A percentile compares a stretch with the other conserved stretches of the same genome.
phyloP scores from a whole-genome alignment of 2,329 filamentous ascomycete species.

The Epicoccum nigrum region DNA sequence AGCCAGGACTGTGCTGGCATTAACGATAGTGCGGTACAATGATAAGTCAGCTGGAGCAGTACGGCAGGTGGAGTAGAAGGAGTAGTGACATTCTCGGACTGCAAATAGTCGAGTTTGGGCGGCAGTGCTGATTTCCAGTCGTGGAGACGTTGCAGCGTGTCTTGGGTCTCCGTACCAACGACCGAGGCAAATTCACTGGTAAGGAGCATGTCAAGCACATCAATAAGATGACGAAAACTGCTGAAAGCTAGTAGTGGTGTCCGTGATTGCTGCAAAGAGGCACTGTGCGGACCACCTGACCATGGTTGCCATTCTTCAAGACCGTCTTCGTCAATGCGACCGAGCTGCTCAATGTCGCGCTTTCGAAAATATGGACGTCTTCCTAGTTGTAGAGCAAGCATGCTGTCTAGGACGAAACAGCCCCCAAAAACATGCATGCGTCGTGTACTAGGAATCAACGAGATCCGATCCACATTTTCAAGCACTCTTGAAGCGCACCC shows the following conservation, averaged over 20 bases:
- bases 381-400: conserved; percentile 60
- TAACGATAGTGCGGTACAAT: conserved; percentile 30
- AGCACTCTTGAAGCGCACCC: conserved; percentile 67
- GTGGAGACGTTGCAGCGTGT: conserved; percentile 43
- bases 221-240: conserved; percentile 59
- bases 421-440: conserved; percentile 57
- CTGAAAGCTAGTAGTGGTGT: conserved; percentile 54
- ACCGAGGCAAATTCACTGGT: conserved; percentile 16
- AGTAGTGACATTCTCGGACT: conserved; percentile 16
- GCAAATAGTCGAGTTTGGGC: conserved; percentile 29
- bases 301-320: conserved; percentile 78
- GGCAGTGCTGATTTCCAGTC: conserved; percentile 46
- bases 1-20: conserved; percentile 29
- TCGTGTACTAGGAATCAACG: conserved; percentile 32
- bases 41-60: conserved; percentile 38
- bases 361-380: conserved; percentile 57
- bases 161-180: conserved; percentile 35
- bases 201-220: conserved; percentile 35
- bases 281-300: conserved; percentile 58
- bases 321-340: conserved; percentile 66
- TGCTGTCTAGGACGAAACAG: conserved; percentile 67
- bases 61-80: conserved; percentile 35
- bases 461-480: conserved; percentile 50
- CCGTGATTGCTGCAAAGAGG: conserved; percentile 24
- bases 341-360: conserved; percentile 56